Base-by-base conservation (phyloP, 768 basidiomycete genomes). In the Baorangia bicolor region DNA sequence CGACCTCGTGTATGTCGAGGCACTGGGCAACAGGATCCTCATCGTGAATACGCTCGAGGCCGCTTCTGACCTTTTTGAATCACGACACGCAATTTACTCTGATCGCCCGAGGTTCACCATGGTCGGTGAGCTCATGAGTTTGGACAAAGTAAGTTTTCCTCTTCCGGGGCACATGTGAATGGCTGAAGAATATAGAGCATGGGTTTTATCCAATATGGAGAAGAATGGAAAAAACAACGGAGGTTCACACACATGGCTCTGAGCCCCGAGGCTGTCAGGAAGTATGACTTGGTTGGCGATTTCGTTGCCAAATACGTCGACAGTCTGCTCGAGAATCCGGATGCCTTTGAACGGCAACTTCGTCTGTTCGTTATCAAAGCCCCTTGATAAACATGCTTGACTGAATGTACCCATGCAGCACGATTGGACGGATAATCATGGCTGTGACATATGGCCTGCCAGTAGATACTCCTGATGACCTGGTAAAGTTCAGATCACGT, bases 81-180 rank as follows among this genome's bases (percentile, higher is more conserved):
- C 64, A 47, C 53, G 66, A 20, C 58, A 56, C 1, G 46, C 20
- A 14, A 66, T 63, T 20, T 74, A 74, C 42, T 73, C 73, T 8
- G 56, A 70, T 38, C 60, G 72, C 5, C 71, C 73, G 4, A 62
- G 54, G 18, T 72, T 77, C 21, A 65, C 67, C 1, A 72, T 78
- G 48, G 69, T 69, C 10, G 71, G 74, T 14, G 73, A 73, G 30
- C 65, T 77, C 64, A 71, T 72, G 65, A 60, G 61, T 3, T 44
- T 71, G 56, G 58, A 51, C 34, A 44, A 58, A 0, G 67, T 58
- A 44, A 11, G 58, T 34, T n/a, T 31, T 42, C 20, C 16, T 38
- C 18, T 20, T 41, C 27, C 11, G 2, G n/a, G 20, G 14, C 9
- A 16, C 12, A 5, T 11, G 20, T 2, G 18, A 13, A 12, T 34